These are phyloP conservation scores for Glebionis coronaria DNA, from an alignment of 129 eudicot genomes.

Conservation along the genomic window DNA sequence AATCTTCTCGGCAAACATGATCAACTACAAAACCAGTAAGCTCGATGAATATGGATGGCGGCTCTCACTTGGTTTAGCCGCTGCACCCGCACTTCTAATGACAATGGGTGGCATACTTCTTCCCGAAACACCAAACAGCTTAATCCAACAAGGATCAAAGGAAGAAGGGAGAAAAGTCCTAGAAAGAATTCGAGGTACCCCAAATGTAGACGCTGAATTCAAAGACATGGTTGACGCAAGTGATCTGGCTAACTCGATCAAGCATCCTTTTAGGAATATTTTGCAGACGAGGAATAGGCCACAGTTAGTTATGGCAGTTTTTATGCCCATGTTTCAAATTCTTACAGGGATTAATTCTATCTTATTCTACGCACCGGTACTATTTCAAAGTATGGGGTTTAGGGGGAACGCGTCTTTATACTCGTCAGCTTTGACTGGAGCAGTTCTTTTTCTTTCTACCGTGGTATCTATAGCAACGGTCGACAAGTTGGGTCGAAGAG, in stretches of 20 bases:
- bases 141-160: constrained; percentile 55
- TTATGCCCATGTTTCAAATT: constrained; percentile 81
- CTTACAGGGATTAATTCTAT: constrained; percentile 83
- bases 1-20: constrained; percentile 87
- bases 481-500: constrained; percentile 73
- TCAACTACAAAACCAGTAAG: constrained; percentile 67
- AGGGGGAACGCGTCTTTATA: constrained; percentile 64
- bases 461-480: constrained; percentile 66
- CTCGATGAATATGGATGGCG: constrained; percentile 83
- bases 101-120: constrained; percentile 72
- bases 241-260: constrained; percentile 62
- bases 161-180: constrained; percentile 56
- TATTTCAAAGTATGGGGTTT: constrained; percentile 79
- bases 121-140: constrained; percentile 90
- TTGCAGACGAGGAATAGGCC: constrained; percentile 66
- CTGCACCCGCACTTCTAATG: constrained; percentile 75
- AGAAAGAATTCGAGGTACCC: constrained; percentile 69
- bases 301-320: constrained; percentile 78
- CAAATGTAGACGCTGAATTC: constrained; percentile 65
- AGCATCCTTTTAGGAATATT: constrained; percentile 75
- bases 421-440: constrained; percentile 79
- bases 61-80: constrained; percentile 78
- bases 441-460: constrained; percentile 68
- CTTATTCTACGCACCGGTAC: constrained; percentile 74
- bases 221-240: constrained; percentile 86